Conservation (phyloP, 2,329 filamentous ascomycete genomes). For the Epichloe sp. region DNA sequence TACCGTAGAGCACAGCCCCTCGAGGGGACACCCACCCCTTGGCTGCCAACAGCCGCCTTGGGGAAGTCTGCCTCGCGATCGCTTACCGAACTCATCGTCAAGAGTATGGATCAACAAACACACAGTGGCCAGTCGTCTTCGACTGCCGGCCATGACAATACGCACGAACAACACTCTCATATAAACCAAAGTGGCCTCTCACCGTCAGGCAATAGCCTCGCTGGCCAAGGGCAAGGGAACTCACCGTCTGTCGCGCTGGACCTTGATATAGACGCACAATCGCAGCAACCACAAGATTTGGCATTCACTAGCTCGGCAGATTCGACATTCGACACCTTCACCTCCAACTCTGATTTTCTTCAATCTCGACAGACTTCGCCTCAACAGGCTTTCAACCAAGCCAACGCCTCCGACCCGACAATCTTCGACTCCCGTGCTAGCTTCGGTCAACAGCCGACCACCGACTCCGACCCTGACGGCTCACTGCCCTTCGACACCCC, state of each 20-base stretch:
- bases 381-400: conserved; percentile 15
- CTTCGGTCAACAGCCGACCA: conserved; percentile 30
- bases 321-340: conserved; percentile 31
- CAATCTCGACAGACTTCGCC: conserved; percentile 31
- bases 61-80: conserved; percentile 29
- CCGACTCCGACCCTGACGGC: conserved; percentile 20
- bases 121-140: conserved; percentile 48
- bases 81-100: conserved; percentile 6
- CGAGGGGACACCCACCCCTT: conserved; percentile 18
- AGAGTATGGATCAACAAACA: conserved; percentile 29
- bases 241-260: conserved; percentile 37
- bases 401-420: conserved; percentile 22
- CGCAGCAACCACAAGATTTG: conserved; percentile 22
- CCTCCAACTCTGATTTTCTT: conserved; percentile 35
- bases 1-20: conserved; percentile 13
- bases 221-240: conserved; percentile 29
- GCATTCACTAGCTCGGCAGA: conserved; percentile 14
- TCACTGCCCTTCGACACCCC: conserved; percentile 29
- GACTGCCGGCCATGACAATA: conserved; percentile 24
- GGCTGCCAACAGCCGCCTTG: conserved; percentile 32
- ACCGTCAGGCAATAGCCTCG: conserved; percentile 45
- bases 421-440: conserved; percentile 28
- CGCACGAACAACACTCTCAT: conserved; percentile 40
- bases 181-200: conserved; percentile 54
- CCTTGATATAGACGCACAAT: conserved; percentile 41